phyloP scores from a whole-genome alignment of 169 alveolate species.

The Plasmodium cynomolgi region DNA sequence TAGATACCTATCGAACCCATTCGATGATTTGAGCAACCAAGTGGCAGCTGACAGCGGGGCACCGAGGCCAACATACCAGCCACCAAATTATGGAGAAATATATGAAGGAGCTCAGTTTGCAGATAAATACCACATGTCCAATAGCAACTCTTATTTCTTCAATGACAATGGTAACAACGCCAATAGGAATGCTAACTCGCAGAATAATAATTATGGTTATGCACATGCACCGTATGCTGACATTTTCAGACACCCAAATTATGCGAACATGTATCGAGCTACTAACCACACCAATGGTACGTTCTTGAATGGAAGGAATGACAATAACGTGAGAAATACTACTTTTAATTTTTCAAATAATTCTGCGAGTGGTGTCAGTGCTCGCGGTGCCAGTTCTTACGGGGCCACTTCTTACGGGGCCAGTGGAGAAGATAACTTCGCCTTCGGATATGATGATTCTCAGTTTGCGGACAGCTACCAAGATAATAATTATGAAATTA shows the following conservation, averaged over 20 bases:
- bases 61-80: not conserved
- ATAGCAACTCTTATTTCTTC: not conserved
- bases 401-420: not conserved
- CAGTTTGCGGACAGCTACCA: not conserved
- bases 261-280: not conserved
- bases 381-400: not conserved
- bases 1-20: not conserved
- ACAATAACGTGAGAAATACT: not conserved
- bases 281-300: not conserved
- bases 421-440: not conserved
- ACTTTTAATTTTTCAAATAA: not conserved
- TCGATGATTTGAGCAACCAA: not conserved
- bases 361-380: not conserved
- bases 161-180: not conserved
- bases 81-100: not conserved
- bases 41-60: not conserved
- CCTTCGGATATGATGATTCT: not conserved
- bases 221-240: not conserved
- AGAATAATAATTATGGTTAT: not conserved
- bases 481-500: not conserved
- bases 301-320: not conserved
- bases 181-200: not conserved
- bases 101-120: slow-evolving; percentile 20
- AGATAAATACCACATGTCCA: not conserved
- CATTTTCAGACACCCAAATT: not conserved